Base-by-base conservation (phyloP, 2,329 filamentous ascomycete genomes). In the Phyllosticta paracitricarpa region DNA sequence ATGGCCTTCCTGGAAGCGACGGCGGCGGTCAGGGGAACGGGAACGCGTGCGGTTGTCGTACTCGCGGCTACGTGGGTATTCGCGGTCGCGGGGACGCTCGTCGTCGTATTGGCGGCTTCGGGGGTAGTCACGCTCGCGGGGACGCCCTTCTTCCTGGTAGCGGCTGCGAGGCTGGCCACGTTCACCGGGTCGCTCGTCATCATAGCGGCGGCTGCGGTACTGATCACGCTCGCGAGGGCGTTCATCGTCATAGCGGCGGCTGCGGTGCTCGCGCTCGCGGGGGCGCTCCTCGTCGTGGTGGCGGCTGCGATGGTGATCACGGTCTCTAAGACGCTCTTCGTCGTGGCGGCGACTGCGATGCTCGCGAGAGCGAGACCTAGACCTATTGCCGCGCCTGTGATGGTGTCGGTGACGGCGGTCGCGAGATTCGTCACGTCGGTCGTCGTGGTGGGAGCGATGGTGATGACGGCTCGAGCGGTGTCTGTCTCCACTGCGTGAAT, bases 351-450 rank as follows among this genome's bases (percentile, higher is more conserved):
- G 14, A 14, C 22, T 12, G 28, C 30, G 51, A 28, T 48, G 51
- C 3, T 54, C 51, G 17, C 28, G 54, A 24, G 58, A 60, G 25
- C 58, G 58, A 10, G 58, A 60, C 4, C 58, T 51, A 12, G 56
- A 58, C 14, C 28, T 26, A n/a, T 59, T 28, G 19, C 56, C 26
- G 14, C 58, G 58, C 6, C 58, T 35, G 24, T 60, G 58, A 8
- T 56, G 58, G 7, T 56, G 54, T 33, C 51, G 55, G 40, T 56
- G 52, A n/a, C 28, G 54, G n/a, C 58, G 53, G 25, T 60, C 58
- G 30, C 48, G 54, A 28, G 12, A 17, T n/a, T 54, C 33, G 25
- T 60, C 52, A 4, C 30, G 14, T 8, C 19, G 53, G 30, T 19
- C 4, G 51, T 53, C n/a, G 24, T 56, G 7, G 35, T 12, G 22